These are phyloP conservation scores for Hortiboletus flavorubellus DNA, from an alignment of 768 basidiomycete genomes.

Conservation along the genomic window DNA sequence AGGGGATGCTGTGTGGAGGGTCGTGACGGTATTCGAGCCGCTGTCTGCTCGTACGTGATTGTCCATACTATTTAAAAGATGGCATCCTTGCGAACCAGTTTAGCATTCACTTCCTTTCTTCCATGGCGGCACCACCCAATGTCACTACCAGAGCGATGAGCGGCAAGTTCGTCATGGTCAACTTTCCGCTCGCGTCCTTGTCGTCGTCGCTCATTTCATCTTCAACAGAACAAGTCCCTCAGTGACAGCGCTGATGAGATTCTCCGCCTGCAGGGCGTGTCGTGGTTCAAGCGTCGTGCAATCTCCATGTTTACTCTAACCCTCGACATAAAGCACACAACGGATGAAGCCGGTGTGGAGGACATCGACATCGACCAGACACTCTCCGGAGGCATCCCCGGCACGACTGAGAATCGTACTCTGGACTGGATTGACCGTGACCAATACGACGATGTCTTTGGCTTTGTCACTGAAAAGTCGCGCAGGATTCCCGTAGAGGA, in stretches of 20 bases:
- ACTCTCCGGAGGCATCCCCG: slow-evolving; percentile 59
- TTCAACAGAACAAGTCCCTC: slow-evolving; percentile 60
- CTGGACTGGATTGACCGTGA: slow-evolving; percentile 53
- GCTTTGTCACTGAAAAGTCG: slow-evolving; percentile 51
- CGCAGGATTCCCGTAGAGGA: slow-evolving; percentile 49
- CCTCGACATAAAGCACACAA: slow-evolving; percentile 61
- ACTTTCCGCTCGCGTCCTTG: slow-evolving; percentile 1
- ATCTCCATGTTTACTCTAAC: slow-evolving; percentile 58
- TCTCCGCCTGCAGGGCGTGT: slow-evolving; percentile 65
- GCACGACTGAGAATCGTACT: slow-evolving; percentile 53
- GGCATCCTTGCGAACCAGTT: neutral
- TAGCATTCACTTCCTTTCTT: neutral
- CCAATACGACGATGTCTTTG: slow-evolving; percentile 63
- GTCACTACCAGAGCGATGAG: slow-evolving; percentile 58
- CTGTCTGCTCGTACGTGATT: too few species aligned
- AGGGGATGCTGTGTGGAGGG: slow-evolving; percentile 76
- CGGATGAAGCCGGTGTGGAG: slow-evolving; percentile 55
- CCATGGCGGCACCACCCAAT: slow-evolving; percentile 63
- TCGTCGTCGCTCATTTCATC: slow-evolving; percentile 1
- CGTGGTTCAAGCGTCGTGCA: slow-evolving; percentile 66
- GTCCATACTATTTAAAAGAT: slow-evolving; percentile 6
- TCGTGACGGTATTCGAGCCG: slow-evolving; percentile 57
- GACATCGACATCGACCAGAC: slow-evolving; percentile 66
- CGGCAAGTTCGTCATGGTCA: slow-evolving; percentile 63
- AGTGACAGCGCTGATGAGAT: slow-evolving; percentile 62